Percentiles rank a stretch among this genome's conserved stretches.
Evolutionary conservation across 1,284 basidiomycete genomes (phyloP).

Genomic region (Austropuccinia psidii): DNA sequence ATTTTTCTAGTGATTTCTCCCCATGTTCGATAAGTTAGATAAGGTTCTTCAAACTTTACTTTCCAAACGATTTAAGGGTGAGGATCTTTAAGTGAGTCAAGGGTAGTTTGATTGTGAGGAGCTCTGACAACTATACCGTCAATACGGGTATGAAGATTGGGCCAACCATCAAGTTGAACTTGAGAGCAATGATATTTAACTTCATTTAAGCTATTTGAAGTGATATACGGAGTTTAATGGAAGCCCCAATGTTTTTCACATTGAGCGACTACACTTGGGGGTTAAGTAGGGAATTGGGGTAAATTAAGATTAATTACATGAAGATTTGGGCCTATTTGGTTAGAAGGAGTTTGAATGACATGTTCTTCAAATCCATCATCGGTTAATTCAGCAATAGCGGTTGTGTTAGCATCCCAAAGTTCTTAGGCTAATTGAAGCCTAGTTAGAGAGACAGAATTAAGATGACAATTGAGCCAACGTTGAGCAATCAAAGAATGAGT

Average conservation of each 20-base stretch:
- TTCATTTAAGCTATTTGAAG: constrained; percentile 58
- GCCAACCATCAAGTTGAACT: constrained; percentile 54
- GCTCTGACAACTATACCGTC: constrained; percentile 86
- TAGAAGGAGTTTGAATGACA: constrained; percentile 71
- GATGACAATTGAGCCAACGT: constrained; percentile 69
- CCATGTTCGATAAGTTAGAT: constrained; percentile 98
- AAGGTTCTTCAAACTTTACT: constrained; percentile 97
- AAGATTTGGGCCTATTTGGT: constrained; percentile 82
- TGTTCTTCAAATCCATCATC: constrained; percentile 98
- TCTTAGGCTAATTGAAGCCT: constrained; percentile 64
- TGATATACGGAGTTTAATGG: constrained; percentile 64
- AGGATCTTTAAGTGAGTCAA: constrained; percentile 31
- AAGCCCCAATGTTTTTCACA: constrained; percentile 90
- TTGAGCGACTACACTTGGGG: constrained; percentile 61
- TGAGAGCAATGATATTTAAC: constrained; percentile 52
- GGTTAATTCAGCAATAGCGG: constrained; percentile 78
- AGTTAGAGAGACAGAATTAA: constrained; percentile 59
- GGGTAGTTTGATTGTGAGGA: constrained; percentile 39
- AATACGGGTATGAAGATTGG: constrained; percentile 75
- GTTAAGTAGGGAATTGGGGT: constrained; percentile 65
- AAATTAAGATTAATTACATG: constrained; percentile 79
- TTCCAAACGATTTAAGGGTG: constrained; percentile 99
- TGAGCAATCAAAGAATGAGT: constrained; percentile 72
- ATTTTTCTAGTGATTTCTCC: constrained; percentile 75
- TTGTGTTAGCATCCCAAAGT: constrained; percentile 77